A percentile compares a stretch with the other conserved stretches of the same genome.
Evolutionary conservation across 805 yeast genomes (phyloP).

Genomic region (Ogataea pilisensis): DNA sequence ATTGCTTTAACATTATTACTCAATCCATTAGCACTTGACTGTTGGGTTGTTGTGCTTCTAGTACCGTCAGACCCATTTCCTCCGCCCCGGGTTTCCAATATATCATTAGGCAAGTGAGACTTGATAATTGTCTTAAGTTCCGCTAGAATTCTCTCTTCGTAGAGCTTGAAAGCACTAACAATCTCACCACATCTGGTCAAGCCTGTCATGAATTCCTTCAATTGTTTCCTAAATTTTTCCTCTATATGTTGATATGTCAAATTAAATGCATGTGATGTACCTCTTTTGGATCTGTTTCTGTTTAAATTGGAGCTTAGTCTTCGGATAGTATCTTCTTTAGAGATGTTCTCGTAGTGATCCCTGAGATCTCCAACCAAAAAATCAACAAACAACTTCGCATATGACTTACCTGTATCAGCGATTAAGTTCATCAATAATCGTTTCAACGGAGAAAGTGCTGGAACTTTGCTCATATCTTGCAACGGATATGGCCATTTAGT

Average conservation of each 20-base stretch:
- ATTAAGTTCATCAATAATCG: slow-evolving; percentile 53
- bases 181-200: slow-evolving; percentile 60
- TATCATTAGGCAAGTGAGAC: slow-evolving; percentile 52
- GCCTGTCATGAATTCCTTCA: slow-evolving; percentile 49
- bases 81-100: slow-evolving; percentile 11
- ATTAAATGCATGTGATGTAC: not conserved
- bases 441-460: slow-evolving; percentile 47
- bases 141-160: slow-evolving; percentile 61
- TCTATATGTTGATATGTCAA: slow-evolving; percentile 8
- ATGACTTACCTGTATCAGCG: slow-evolving; percentile 66
- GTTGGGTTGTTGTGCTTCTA: slow-evolving; percentile 21
- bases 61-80: slow-evolving; percentile 25
- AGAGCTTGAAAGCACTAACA: slow-evolving; percentile 54
- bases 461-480: slow-evolving; percentile 39
- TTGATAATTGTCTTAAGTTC: slow-evolving; percentile 75
- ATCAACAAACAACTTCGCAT: slow-evolving; percentile 52
- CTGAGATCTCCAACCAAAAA: slow-evolving; percentile 59
- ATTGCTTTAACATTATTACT: slow-evolving; percentile 53
- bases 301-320: slow-evolving; percentile 35
- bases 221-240: slow-evolving; percentile 36
- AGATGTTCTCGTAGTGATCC: slow-evolving; percentile 45
- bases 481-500: slow-evolving; percentile 43
- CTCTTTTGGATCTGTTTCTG: slow-evolving; percentile 9
- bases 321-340: slow-evolving; percentile 44
- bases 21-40: slow-evolving; percentile 26